phyloP scores from a whole-genome alignment of 805 yeast genomes.

The Barnettozyma vustinii region DNA sequence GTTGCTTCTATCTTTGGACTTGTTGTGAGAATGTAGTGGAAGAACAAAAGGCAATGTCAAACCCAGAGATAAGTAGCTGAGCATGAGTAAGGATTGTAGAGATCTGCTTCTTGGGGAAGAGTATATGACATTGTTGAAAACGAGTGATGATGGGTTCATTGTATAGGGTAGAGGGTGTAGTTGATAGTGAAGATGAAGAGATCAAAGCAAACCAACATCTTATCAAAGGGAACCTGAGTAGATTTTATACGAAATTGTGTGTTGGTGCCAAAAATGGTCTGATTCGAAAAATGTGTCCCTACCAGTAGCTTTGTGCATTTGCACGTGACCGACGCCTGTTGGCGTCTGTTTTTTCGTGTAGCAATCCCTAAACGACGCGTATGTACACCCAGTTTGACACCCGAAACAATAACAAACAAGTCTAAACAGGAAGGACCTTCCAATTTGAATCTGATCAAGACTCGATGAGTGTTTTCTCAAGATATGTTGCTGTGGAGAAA shows the following conservation, averaged over 20 bases:
- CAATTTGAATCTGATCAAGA: background rate
- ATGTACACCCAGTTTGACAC: background rate
- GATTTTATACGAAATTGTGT: background rate
- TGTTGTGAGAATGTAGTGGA: slow-evolving; percentile 16
- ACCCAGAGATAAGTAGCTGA: slow-evolving; percentile 20
- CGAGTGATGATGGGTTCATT: slow-evolving; percentile 16
- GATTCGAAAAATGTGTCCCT: background rate
- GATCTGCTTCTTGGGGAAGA: slow-evolving; percentile 5
- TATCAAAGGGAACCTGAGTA: background rate
- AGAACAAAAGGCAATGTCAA: slow-evolving; percentile 20
- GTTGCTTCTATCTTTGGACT: slow-evolving; percentile 5
- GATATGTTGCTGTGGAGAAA: too few species aligned
- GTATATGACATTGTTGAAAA: slow-evolving; percentile 18
- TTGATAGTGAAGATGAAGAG: too few species aligned
- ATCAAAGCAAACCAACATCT: too few species aligned
- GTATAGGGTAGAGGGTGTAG: background rate
- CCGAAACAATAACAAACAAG: background rate
- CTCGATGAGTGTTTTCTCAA: background rate
- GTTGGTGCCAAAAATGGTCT: slow-evolving; percentile 1
- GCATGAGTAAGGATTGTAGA: slow-evolving; percentile 21
- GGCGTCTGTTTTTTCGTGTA: slow-evolving; percentile 6
- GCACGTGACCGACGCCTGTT: slow-evolving; percentile 14
- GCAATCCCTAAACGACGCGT: background rate
- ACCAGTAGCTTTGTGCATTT: background rate
- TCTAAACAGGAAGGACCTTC: background rate